These are phyloP conservation scores for Thuidium tamariscinum DNA, from an alignment of 225 moss, liverwort and hornwort species.

Conservation along the genomic window DNA sequence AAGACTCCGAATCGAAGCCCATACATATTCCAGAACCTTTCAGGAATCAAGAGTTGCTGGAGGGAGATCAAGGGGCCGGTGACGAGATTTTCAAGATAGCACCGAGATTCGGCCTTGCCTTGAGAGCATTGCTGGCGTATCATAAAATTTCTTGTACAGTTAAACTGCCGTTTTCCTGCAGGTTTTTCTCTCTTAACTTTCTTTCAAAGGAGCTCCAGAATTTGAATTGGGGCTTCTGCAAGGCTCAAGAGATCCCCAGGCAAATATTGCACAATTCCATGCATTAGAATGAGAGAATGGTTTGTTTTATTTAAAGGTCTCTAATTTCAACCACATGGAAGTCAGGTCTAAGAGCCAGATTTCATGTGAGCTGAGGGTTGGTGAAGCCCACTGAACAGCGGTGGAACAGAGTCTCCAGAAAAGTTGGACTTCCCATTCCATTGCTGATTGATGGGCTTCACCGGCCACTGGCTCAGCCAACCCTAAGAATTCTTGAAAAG, in stretches of 20 bases:
- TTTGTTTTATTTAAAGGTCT: not conserved
- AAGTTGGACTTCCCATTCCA: no score
- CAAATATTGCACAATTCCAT: not conserved
- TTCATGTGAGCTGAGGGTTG: no score
- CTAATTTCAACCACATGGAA: accelerated
- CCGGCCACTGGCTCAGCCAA: no score
- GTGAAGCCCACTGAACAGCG: no score
- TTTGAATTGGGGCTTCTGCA: not conserved
- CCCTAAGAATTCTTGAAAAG: not conserved
- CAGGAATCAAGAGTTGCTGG: not conserved
- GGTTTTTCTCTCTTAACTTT: not conserved
- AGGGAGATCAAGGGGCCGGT: not conserved
- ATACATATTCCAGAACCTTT: not conserved
- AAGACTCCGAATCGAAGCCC: not conserved
- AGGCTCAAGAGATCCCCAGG: not conserved
- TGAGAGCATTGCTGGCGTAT: not conserved
- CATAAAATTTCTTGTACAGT: not conserved
- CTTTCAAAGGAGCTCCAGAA: not conserved
- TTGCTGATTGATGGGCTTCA: no score
- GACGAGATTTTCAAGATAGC: not conserved
- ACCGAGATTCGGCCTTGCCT: not conserved
- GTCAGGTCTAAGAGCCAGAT: accelerated
- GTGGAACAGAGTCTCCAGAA: no score
- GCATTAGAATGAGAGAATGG: not conserved
- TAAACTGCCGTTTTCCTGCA: not conserved